These are phyloP conservation scores for Rhodamnia rubescens DNA, from an alignment of 345 rosid genomes.

Conservation along the genomic window DNA sequence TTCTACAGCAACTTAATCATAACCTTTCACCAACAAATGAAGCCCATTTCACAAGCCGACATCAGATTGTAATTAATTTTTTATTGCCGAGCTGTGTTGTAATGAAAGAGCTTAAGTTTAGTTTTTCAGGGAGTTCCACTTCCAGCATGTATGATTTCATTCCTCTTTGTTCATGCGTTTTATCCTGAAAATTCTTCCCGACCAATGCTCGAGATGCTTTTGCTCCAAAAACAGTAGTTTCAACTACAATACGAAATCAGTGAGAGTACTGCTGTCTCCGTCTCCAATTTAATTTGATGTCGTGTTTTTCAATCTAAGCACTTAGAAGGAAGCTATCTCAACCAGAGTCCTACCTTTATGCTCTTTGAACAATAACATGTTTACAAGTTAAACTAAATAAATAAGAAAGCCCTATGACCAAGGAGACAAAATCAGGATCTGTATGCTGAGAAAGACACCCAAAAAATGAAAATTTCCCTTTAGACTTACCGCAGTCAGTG, in stretches of 20 bases:
- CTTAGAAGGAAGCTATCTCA: neutral
- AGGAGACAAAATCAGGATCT: neutral
- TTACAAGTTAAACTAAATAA: neutral
- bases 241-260: neutral
- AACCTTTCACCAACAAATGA: neutral
- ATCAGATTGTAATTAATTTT: neutral
- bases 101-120: neutral
- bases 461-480: neutral
- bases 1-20: neutral
- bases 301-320: neutral
- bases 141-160: neutral
- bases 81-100: neutral
- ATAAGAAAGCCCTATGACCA: neutral
- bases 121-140: neutral
- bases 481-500: constrained; percentile 60
- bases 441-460: neutral
- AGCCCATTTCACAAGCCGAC: neutral
- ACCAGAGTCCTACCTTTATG: neutral
- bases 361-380: neutral
- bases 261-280: neutral
- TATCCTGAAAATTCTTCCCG: neutral
- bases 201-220: neutral
- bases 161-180: neutral
- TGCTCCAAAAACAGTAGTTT: neutral
- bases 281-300: neutral